Base-by-base conservation (phyloP, 2,329 filamentous ascomycete genomes). In the Paramyrothecium roridum region DNA sequence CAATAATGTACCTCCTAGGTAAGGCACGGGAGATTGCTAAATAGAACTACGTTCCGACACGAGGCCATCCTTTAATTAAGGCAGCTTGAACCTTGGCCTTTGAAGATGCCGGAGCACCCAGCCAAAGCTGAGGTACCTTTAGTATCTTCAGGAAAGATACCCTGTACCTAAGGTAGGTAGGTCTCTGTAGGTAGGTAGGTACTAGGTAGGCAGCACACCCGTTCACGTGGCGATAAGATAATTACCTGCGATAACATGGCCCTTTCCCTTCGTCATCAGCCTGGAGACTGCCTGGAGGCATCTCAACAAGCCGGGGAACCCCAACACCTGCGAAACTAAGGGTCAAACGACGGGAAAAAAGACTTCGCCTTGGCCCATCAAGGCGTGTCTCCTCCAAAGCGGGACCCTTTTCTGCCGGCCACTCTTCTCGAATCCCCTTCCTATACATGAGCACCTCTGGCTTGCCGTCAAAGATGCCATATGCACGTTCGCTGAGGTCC, bases 181-280 rank as follows among this genome's bases (percentile, higher is more conserved):
- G n/a, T n/a, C n/a, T n/a, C n/a, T n/a, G n/a, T n/a, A n/a, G n/a
- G n/a, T n/a, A n/a, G n/a, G n/a, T n/a, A n/a, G n/a, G n/a, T n/a
- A n/a, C n/a, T n/a, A n/a, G n/a, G n/a, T n/a, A n/a, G n/a, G n/a
- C n/a, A n/a, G n/a, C n/a, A 19, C 37, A 51, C 20, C 7, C 43
- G 46, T 16, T 19, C 65, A 67, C 65, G 63, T 68, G 66, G 55
- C 59, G 66, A 68, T 68, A 67, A 68, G 66, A 68, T 68, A 68
- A 66, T 30, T 30, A 6, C 26, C 26, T 30, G 26, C 26, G 26
- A 30, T 30, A 30, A 30, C 6, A 30, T 30, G 61, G 34, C 46
- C 50, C 45, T 48, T 56, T 54, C 52, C 60, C 58, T 54, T 59
- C 63, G 64, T 63, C 61, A 21, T 52, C 50, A 52, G 33, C 4